These are phyloP conservation scores for Ceratobasidium sp. DNA, from an alignment of 1,284 basidiomycete genomes.

Conservation along the genomic window DNA sequence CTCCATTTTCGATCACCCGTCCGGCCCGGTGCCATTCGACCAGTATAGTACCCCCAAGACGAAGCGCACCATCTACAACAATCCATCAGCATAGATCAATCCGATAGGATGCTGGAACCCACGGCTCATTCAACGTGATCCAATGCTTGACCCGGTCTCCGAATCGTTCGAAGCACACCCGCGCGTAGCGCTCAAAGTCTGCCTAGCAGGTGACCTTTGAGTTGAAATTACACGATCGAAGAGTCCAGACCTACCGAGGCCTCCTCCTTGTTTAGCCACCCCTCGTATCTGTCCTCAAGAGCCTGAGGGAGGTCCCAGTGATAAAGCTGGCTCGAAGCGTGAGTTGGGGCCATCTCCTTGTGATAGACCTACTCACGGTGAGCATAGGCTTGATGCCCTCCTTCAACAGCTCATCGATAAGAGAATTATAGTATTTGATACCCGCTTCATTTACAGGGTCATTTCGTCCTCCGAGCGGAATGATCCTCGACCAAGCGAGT, in stretches of 20 bases:
- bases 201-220: constrained; percentile 47
- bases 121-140: constrained; percentile 73
- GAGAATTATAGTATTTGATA: constrained; percentile 66
- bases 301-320: constrained; percentile 79
- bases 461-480: constrained; percentile 68
- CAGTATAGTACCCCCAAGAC: constrained; percentile 67
- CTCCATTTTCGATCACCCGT: constrained; percentile 63
- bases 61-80: constrained; percentile 61
- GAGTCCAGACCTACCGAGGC: constrained; percentile 46
- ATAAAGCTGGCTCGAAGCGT: constrained; percentile 60
- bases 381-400: constrained; percentile 71
- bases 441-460: constrained; percentile 72
- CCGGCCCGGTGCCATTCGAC: constrained; percentile 69
- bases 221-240: not conserved
- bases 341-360: constrained; percentile 40
- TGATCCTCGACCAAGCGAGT: constrained; percentile 74
- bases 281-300: constrained; percentile 71
- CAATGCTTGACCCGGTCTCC: constrained; percentile 78
- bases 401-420: constrained; percentile 68
- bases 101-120: not conserved
- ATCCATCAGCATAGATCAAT: not conserved
- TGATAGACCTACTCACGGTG: constrained; percentile 51
- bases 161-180: constrained; percentile 71
- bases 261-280: constrained; percentile 69
- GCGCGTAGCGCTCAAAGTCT: constrained; percentile 69